Evolutionary conservation across 371 early-diverging fungal genomes (phyloP), one percentile per base, ranked within the genome.

Genomic region (Mucor saturninus): DNA sequence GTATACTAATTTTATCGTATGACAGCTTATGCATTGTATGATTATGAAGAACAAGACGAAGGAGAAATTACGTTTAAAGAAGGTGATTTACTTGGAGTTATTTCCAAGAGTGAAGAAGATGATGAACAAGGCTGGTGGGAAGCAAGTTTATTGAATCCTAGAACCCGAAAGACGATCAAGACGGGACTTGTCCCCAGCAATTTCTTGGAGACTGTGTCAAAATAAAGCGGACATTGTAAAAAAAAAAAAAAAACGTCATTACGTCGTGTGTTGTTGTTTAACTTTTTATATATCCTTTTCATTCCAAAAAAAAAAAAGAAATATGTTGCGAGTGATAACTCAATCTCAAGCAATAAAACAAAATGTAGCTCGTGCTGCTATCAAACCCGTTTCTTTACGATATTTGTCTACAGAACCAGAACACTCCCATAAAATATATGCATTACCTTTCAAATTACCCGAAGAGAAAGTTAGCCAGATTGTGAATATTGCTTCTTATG

Each of bases 41-140:
- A 91, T 57, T 91, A 86, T 61, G 76, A 75, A 11, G 87, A 83
- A 13, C 77, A 83, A 46, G 79, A 86, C 37, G 81, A 77, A 21
- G 88, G 87, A 7, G 91, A 91, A 59, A 64, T 91, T 48, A 63
- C 79, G 15, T 88, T 91, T 73, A 70, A 72, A 3, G 80, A 80
- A 63, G 84, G 83, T 46, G 90, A 91, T 53, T 40, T 67, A 4
- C 84, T 91, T 35, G 87, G 88, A 64, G 64, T 91, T 15, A 43
- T 89, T 3, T 65, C 65, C 29, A 69, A 69, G n/a, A 59, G 59
- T n/a, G 69, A 85, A 52, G 76, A 80, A 45, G 79, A 83, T 2
- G 50, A 50, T 31, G 68, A 69, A 26, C 76, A 91, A 57, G 89
- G 83, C 32, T 91, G 91, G 91, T 91, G 91, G 91, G 70, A 65